Base-by-base conservation (phyloP, 1,284 basidiomycete species). In the Malassezia caprae region DNA sequence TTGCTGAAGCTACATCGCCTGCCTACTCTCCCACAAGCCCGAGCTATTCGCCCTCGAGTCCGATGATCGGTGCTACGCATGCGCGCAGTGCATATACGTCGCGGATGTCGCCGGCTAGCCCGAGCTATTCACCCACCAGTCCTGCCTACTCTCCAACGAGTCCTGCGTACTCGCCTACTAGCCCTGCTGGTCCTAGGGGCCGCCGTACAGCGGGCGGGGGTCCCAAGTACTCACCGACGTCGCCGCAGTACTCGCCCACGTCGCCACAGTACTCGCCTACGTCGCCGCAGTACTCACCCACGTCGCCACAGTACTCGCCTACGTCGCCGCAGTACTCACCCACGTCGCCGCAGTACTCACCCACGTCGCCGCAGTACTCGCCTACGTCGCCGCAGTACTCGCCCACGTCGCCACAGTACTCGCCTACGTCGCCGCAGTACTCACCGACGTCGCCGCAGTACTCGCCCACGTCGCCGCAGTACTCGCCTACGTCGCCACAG, bases 391-490 rank as follows among this genome's bases (percentile, higher is more conserved):
- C 68, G 21, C 64, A 63, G 48, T 69, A 69, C 45, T 72, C 73
- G 50, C 63, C 85, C 30, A 87, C 87, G 8, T 68, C 62, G 23
- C 73, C 72, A 32, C 61, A 65, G 42, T 74, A 70, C 56, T 72
- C 68, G 43, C 70, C 69, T 28, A 57, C 67, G 26, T 59, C 59
- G 21, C 61, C 65, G 35, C 55, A 61, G 48, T 64, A 63, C 40
- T 68, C 67, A 53, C 67, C 67, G n/a, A 63, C 62, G 7, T 67
- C 64, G 41, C 67, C 67, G 23, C 64, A 67, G 56, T 67, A 67
- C 49, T 90, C 88, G 2, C 89, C 89, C 0, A 88, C 88, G 2
- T 89, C 87, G 63, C 77, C 77, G 7, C 61, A 67, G 37, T 69
- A 75, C 56, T 73, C 73, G 53, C 60, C 76, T 7, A 73, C 73